phyloP scores from a whole-genome alignment of 495 filamentous ascomycete genomes.

The Hypoxylon intermedium region DNA sequence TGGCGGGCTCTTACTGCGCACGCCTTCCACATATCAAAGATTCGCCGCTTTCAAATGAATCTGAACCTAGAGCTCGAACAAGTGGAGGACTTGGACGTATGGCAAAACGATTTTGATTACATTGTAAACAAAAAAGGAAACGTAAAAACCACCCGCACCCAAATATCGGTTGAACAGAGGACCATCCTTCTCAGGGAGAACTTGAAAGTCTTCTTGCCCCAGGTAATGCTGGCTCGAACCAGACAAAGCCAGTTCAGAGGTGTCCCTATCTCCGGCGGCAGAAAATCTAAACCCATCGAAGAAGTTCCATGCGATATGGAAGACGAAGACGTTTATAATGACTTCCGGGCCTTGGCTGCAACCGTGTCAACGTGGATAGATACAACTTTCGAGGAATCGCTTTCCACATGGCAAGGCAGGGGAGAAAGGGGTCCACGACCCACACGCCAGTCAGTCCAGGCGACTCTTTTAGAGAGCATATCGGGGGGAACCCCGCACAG shows the following conservation, averaged over 20 bases:
- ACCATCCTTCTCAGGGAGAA: neutral
- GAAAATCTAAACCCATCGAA: neutral
- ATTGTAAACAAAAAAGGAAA: neutral
- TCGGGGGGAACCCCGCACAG: too few relatives aligned
- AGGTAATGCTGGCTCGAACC: neutral
- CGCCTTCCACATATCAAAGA: neutral
- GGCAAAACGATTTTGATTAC: neutral
- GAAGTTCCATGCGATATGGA: too few relatives aligned
- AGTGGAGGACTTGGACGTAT: neutral
- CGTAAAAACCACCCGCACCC: neutral
- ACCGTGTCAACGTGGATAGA: too few relatives aligned
- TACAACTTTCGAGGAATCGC: too few relatives aligned
- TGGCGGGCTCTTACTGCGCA: slow-evolving; percentile 5
- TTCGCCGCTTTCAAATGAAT: too few relatives aligned
- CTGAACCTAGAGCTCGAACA: neutral
- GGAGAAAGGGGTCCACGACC: too few relatives aligned
- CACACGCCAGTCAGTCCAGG: too few relatives aligned
- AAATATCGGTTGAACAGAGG: neutral
- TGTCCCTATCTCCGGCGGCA: neutral
- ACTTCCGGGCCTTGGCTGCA: too few relatives aligned
- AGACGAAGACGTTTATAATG: too few relatives aligned
- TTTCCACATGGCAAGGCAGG: too few relatives aligned
- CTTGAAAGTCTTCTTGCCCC: neutral
- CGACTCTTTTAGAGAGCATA: too few relatives aligned
- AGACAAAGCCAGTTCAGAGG: neutral